Base-by-base conservation (phyloP, 768 basidiomycete species). In the Butyriboletus loyo region DNA sequence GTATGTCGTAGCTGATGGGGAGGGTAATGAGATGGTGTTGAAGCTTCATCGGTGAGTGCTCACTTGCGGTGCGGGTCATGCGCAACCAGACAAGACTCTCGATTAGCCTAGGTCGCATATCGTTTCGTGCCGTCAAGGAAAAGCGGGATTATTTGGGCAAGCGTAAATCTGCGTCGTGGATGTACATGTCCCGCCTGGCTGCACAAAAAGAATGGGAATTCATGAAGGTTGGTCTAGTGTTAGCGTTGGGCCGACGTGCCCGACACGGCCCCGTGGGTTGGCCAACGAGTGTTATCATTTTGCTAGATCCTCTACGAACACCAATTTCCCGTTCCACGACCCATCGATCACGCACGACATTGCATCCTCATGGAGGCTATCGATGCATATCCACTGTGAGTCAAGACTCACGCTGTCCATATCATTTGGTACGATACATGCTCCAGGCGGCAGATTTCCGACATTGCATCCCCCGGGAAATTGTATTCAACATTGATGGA, bases 151-250 rank as follows among this genome's bases (percentile, higher is more conserved):
- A 98, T 67, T 75, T 99, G 50, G 92, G 95, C 22, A 96, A 94
- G 70, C 82, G 97, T 37, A 93, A 93, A 71, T 91, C 88, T 17
- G 96, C 97, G 1, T 92, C 92, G 17, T 99, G 97, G 97, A 97
- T 98, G 94, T 98, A 98, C 72, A 92, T 99, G 91, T 95, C 92
- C 21, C 82, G 97, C 21, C 73, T 99, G 41, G 88, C 95, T 17
- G 97, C 97, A 9, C 88, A 96, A 73, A 98, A 98, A 66, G 97
- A 99, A 68, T 99, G 86, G 82, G 92, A 92, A 1, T 99, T 98
- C 70, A 96, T 99, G 92, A 98, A 97, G 79, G 96, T 92, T 21
- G 9, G 9, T 46, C 27, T 30, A 15, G n/a, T 19, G 15, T 27
- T 7, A 22, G 14, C 17, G 7, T 24, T n/a, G 40, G 19, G 25